phyloP scores from a whole-genome alignment of 257 asterid species.

The Solanum etuberosum region DNA sequence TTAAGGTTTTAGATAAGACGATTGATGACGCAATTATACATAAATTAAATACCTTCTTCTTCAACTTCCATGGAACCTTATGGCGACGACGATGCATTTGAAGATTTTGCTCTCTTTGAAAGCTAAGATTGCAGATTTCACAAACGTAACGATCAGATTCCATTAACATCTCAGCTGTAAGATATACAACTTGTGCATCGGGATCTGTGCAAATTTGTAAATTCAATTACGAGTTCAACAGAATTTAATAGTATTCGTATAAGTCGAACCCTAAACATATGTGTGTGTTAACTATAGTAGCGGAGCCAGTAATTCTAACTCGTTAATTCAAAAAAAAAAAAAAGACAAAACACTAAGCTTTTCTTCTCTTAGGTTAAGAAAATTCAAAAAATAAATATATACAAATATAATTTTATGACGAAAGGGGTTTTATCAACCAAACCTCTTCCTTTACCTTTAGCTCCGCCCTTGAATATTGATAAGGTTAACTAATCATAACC shows the following conservation, averaged over 20 bases:
- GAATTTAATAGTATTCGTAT: background rate
- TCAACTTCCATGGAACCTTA: conserved; percentile 31
- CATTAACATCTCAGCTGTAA: conserved; percentile 30
- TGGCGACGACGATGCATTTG: conserved; percentile 36
- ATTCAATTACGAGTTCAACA: background rate
- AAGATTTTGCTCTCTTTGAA: conserved; percentile 34
- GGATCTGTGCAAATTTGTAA: conserved; percentile 14
- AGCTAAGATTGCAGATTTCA: conserved; percentile 31
- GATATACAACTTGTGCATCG: conserved; percentile 32
- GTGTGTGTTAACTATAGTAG: no score
- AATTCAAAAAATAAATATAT: no score
- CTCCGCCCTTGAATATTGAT: background rate
- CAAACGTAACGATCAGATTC: conserved; percentile 30
- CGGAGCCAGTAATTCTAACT: background rate
- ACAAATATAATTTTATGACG: background rate
- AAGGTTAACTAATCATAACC: background rate
- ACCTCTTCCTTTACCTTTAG: background rate
- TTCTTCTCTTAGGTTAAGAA: background rate
- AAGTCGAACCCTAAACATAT: background rate
- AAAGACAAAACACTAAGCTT: accelerated
- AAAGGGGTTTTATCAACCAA: background rate
- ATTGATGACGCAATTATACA: background rate
- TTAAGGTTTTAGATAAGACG: background rate
- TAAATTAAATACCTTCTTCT: conserved; percentile 5
- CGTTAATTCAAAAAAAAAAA: background rate